These are phyloP conservation scores for Solanum lycopersicoides DNA, from an alignment of 257 asterid species.

Conservation along the genomic window DNA sequence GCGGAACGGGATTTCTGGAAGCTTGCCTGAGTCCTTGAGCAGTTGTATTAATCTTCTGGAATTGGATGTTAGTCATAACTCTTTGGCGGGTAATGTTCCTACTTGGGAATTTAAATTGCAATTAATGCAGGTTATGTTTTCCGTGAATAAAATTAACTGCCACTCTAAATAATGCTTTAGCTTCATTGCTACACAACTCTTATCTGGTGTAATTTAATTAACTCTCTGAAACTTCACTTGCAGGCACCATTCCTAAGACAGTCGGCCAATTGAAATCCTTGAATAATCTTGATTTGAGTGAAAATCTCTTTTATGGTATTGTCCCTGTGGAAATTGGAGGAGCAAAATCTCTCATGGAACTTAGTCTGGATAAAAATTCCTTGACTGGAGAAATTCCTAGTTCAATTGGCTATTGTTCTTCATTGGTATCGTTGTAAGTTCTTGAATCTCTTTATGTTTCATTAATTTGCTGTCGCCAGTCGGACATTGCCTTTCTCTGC, in stretches of 20 bases:
- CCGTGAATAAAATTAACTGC: background rate
- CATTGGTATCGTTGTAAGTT: slow-evolving; percentile 59
- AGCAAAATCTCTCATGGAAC: slow-evolving; percentile 39
- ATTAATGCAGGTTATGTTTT: slow-evolving; percentile 20
- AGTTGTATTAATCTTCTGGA: slow-evolving; percentile 40
- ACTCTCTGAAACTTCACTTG: slow-evolving; percentile 33
- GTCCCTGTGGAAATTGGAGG: slow-evolving; percentile 68
- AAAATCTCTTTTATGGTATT: slow-evolving; percentile 55
- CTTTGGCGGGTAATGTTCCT: slow-evolving; percentile 45
- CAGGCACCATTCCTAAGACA: slow-evolving; percentile 40
- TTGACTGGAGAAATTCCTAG: slow-evolving; percentile 51
- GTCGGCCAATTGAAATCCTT: slow-evolving; percentile 37
- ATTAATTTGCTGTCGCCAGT: background rate
- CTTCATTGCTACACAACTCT: slow-evolving; percentile 32
- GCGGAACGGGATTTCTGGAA: slow-evolving; percentile 41
- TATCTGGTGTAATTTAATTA: slow-evolving; percentile 44
- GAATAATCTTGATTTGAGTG: slow-evolving; percentile 50
- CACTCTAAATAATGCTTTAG: slow-evolving; percentile 21
- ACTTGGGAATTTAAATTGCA: slow-evolving; percentile 50
- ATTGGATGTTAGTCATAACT: slow-evolving; percentile 55
- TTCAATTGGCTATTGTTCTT: slow-evolving; percentile 50
- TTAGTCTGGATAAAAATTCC: slow-evolving; percentile 47
- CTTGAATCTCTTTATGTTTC: background rate
- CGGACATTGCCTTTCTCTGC: background rate
- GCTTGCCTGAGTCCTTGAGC: slow-evolving; percentile 51